phyloP scores from a whole-genome alignment of 306 rosid species.

The Amphicarpaea edgeworthii region DNA sequence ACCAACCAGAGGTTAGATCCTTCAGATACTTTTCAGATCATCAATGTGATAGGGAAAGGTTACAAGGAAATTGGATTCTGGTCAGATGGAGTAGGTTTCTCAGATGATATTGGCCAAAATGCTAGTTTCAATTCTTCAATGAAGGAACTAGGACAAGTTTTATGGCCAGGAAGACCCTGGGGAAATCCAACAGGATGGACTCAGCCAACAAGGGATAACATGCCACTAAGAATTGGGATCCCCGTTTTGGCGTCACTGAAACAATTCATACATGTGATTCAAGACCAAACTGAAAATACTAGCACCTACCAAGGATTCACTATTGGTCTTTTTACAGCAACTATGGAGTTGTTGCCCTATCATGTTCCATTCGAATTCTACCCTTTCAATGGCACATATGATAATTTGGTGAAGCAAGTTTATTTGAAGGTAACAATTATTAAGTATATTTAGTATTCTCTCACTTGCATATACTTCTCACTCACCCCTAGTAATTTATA shows the following conservation, averaged over 20 bases:
- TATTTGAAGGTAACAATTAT: conserved; percentile 36
- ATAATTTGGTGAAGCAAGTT: conserved; percentile 53
- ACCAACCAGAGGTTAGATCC: conserved; percentile 35
- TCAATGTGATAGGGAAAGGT: conserved; percentile 58
- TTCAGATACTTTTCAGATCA: conserved; percentile 47
- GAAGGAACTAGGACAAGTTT: conserved; percentile 46
- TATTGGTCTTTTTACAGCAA: conserved; percentile 50
- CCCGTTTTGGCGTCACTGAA: conserved; percentile 45
- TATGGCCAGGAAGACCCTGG: conserved; percentile 61
- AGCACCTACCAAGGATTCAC: conserved; percentile 45
- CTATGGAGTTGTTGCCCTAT: conserved; percentile 43
- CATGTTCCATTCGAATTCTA: conserved; percentile 35
- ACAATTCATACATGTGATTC: conserved; percentile 36
- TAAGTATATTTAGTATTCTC: neutral
- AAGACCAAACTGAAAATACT: conserved; percentile 20
- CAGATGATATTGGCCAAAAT: conserved; percentile 12
- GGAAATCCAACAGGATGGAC: conserved; percentile 56
- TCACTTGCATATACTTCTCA: no score
- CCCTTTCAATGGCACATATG: conserved; percentile 53
- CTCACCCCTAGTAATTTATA: neutral
- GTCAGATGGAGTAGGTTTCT: conserved; percentile 55
- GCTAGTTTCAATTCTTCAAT: conserved; percentile 39
- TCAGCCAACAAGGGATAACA: conserved; percentile 12
- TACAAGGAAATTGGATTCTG: conserved; percentile 60
- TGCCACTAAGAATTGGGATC: conserved; percentile 54